Conservation (phyloP, 345 rosid species). For the Eutrema japonicum region DNA sequence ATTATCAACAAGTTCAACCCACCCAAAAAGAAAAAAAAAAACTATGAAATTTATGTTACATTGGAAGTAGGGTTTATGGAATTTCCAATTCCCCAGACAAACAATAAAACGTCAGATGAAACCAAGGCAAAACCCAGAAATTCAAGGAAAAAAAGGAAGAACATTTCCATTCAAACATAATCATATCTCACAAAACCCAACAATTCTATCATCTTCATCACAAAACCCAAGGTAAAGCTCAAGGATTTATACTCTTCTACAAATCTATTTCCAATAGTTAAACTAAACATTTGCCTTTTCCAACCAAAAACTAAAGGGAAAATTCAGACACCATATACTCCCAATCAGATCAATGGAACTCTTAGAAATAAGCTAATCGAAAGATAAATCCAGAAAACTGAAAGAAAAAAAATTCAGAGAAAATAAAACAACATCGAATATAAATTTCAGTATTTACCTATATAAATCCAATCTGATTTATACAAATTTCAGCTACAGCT, state of each 20-base stretch:
- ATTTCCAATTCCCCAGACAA: conserved; percentile 33
- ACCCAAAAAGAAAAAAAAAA: conserved; percentile 1
- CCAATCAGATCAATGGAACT: conserved; percentile 52
- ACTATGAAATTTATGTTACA: conserved; percentile 31
- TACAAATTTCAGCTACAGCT: conserved; percentile 27
- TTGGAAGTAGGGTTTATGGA: conserved; percentile 37
- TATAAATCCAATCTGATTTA: neutral
- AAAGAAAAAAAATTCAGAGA: conserved; percentile 11
- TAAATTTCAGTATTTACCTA: conserved; percentile 42
- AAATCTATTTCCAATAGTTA: conserved; percentile 24
- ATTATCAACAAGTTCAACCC: neutral
- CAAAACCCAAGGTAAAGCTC: conserved; percentile 38
- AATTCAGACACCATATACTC: conserved; percentile 2
- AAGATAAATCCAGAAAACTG: conserved; percentile 8
- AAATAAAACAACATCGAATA: neutral
- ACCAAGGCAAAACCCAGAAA: conserved; percentile 8
- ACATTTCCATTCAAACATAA: conserved; percentile 36
- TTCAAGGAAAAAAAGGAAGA: neutral
- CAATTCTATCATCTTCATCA: conserved; percentile 26
- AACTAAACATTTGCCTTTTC: conserved; percentile 25
- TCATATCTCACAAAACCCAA: conserved; percentile 30
- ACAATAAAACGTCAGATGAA: conserved; percentile 12
- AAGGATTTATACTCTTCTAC: conserved; percentile 19
- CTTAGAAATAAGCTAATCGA: neutral
- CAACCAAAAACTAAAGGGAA: conserved; percentile 29